Evolutionary conservation across 495 filamentous ascomycete genomes (phyloP), one percentile per base, ranked within the genome.

Genomic region (Podospora conica): DNA sequence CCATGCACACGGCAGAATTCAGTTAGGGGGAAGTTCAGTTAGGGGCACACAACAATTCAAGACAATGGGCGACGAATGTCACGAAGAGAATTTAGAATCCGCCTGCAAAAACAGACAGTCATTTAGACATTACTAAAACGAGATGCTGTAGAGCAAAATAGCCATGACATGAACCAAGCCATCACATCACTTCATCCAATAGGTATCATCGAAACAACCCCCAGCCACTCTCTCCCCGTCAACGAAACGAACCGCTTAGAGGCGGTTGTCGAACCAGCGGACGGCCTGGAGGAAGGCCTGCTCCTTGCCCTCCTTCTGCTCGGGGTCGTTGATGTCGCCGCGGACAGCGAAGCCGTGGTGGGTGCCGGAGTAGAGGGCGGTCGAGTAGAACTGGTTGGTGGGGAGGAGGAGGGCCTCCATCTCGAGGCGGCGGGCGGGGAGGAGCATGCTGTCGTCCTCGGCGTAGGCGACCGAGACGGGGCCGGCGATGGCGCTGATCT

Each of bases 281-380:
- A 90, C 79, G 55, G 89, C 88, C 79, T 92, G 89, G 66, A 82
- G 79, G 75, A 91, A 91, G 53, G 90, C 88, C 77, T 86, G 82
- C 78, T 93, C 88, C 80, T 91, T 92, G 23, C 87, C 88, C 70
- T 83, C 91, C 78, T 86, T 89, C 71, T 83, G 77, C 64, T 80
- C 69, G 63, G 77, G 77, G 55, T 88, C 81, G 54, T 67, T 83
- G 68, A 88, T 65, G 64, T 92, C 86, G 9, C 75, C 80, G 20
- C 88, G 78, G 12, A 90, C 87, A n/a, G 85, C 86, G 69, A 92
- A 93, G 20, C 90, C 90, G 68, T 93, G 90, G 29, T 68, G 33
- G 40, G 90, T 87, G 54, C 85, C 86, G 54, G 84, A 80, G 79
- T 85, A 92, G 61, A 92, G 70, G 60, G 81, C 85, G 62, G 91